Conservation (phyloP, 805 yeast genomes). For the Candida chauliodis region DNA sequence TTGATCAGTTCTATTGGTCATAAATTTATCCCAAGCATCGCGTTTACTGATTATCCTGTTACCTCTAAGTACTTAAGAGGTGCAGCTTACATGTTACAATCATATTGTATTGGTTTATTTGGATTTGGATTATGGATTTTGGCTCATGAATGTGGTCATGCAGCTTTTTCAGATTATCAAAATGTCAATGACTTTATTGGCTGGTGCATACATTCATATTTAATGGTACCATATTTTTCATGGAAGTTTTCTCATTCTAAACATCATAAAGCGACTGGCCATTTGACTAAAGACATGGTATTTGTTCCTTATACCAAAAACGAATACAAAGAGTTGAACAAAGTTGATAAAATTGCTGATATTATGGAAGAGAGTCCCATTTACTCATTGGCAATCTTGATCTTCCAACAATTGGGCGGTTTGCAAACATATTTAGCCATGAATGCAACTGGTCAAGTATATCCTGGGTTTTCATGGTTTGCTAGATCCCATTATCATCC, state of each 20-base stretch:
- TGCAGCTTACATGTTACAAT: slow-evolving; percentile 56
- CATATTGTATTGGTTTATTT: slow-evolving; percentile 48
- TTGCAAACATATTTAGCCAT: slow-evolving; percentile 47
- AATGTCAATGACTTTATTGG: slow-evolving; percentile 54
- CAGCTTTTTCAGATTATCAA: slow-evolving; percentile 55
- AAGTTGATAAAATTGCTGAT: slow-evolving; percentile 38
- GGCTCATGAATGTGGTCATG: slow-evolving; percentile 66
- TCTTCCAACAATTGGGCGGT: slow-evolving; percentile 58
- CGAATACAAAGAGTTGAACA: slow-evolving; percentile 32
- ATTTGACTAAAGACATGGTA: slow-evolving; percentile 57
- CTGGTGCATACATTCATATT: slow-evolving; percentile 57
- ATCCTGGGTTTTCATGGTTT: slow-evolving; percentile 37
- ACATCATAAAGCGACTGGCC: slow-evolving; percentile 65
- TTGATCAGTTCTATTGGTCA: slow-evolving; percentile 41
- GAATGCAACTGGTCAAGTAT: slow-evolving; percentile 54
- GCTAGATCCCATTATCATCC: slow-evolving; percentile 55
- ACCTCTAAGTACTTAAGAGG: slow-evolving; percentile 46
- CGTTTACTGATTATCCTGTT: slow-evolving; percentile 17
- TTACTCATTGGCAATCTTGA: slow-evolving; percentile 35
- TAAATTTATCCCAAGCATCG: slow-evolving; percentile 46
- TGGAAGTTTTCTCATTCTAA: slow-evolving; percentile 61
- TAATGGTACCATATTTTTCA: slow-evolving; percentile 57
- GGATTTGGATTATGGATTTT: slow-evolving; percentile 61
- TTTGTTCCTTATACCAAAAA: slow-evolving; percentile 54
- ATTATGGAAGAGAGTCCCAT: slow-evolving; percentile 56